Base-by-base conservation (phyloP, 768 basidiomycete species). In the Pholiota conissans region DNA sequence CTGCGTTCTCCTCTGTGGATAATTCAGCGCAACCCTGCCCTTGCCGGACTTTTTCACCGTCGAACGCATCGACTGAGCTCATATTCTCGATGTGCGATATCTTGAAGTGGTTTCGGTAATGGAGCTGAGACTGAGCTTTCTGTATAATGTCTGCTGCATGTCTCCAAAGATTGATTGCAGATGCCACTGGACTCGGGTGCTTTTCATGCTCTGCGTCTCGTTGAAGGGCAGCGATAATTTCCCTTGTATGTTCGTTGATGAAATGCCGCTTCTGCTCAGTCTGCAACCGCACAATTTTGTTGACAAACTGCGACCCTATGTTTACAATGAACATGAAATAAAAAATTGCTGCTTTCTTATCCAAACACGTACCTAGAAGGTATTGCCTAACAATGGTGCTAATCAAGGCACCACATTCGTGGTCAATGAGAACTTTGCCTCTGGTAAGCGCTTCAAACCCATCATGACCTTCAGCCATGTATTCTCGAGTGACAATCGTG, bases 401-500 rank as follows among this genome's bases (percentile, higher is more conserved):
- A 82, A 91, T 84, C 60, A 91, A 73, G 61, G 86, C 81, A 8
- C 93, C 94, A 52, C 81, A 80, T 70, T 97, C 94, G 57, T 93
- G 87, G 64, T 95, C 92, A 24, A 95, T 79, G 37, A 95, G 80
- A 63, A 85, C 85, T 57, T 78, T 78, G 20, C 83, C 78, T 18
- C 83, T 85, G 61, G 84, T 84, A 29, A 96, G 75, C 1, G 86
- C 79, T 0, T 73, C 71, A 71, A 85, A 97, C 0, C 94, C 94
- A 64, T 95, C 93, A 61, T 93, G 90, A 0, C 91, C 91, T 61
- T 84, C 74, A 2, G 87, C 85, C 88, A 95, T 81, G 64, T 95
- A 97, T 55, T 93, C 83, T 64, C 93, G 77, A n/a, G 91, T 93
- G 30, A 95, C 87, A 28, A 97, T 79, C 48, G 79, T 86, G 71